Percentiles rank a stretch among this genome's conserved stretches.
Conservation (phyloP, 495 filamentous ascomycete genomes). For the Neurospora sp. region DNA sequence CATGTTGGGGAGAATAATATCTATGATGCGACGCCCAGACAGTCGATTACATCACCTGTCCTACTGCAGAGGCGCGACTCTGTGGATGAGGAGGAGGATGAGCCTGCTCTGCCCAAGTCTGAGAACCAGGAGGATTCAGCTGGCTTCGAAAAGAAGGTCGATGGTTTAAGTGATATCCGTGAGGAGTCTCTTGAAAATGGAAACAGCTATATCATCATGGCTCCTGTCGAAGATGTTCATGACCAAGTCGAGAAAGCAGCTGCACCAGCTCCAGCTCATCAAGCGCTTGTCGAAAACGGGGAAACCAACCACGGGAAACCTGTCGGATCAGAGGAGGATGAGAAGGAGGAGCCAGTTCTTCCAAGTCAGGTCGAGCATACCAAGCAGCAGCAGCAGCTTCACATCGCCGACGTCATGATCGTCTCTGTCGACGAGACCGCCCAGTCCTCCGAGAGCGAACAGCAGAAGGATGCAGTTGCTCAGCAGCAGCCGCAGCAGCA, state of each 20-base stretch:
- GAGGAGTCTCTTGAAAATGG: neutral
- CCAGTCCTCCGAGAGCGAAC: neutral
- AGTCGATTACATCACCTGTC: constrained; percentile 7
- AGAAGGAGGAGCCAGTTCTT: neutral
- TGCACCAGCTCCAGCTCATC: neutral
- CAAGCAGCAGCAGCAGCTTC: neutral
- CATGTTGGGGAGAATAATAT: constrained; percentile 27
- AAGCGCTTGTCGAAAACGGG: neutral
- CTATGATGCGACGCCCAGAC: constrained; percentile 35
- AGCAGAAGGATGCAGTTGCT: neutral
- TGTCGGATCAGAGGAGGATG: neutral
- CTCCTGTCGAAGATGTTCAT: neutral
- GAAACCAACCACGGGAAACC: neutral
- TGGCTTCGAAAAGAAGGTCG: neutral
- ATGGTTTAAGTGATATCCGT: neutral
- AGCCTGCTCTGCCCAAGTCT: neutral
- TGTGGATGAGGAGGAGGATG: neutral
- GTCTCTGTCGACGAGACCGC: neutral
- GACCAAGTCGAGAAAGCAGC: neutral
- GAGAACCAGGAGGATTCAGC: neutral
- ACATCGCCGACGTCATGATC: constrained; percentile 4
- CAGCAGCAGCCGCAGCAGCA: neutral
- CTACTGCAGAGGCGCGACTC: neutral
- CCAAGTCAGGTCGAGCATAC: neutral
- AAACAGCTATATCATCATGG: neutral